phyloP scores from a whole-genome alignment of 805 yeast species.

The Zygoascus bituminiphila region DNA sequence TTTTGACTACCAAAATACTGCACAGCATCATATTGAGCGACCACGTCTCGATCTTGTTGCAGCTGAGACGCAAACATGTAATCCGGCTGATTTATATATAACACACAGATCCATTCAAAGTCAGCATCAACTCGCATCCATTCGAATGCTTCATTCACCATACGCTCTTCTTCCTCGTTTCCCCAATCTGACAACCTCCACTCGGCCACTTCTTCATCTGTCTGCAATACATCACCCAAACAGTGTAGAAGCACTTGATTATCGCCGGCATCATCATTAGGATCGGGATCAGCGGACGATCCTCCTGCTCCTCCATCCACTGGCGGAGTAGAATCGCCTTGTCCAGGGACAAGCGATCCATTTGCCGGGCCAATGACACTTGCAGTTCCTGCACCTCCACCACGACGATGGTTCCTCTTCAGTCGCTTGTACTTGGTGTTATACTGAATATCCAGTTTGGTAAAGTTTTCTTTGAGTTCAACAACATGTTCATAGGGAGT shows the following conservation, averaged over 20 bases:
- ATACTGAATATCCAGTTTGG: constrained; percentile 88
- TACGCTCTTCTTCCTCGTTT: constrained; percentile 57
- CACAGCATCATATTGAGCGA: constrained; percentile 85
- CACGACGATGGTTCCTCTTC: constrained; percentile 45
- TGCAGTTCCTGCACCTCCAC: constrained; percentile 5
- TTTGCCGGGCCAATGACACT: constrained; percentile 19
- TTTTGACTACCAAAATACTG: constrained; percentile 57
- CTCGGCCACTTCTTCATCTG: constrained; percentile 48
- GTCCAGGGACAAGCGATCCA: constrained; percentile 8
- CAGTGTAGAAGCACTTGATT: constrained; percentile 39
- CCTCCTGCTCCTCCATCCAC: constrained; percentile 7
- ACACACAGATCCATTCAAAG: constrained; percentile 88
- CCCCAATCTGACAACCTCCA: constrained; percentile 74
- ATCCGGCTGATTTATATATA: constrained; percentile 80
- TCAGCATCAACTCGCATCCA: constrained; percentile 99
- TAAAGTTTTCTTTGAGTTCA: constrained; percentile 73
- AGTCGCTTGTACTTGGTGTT: constrained; percentile 85
- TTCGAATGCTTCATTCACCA: constrained; percentile 82
- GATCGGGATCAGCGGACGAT: constrained; percentile 15
- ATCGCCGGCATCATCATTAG: constrained; percentile 21
- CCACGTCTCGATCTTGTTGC: constrained; percentile 91
- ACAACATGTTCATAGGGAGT: constrained; percentile 98
- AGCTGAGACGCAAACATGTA: constrained; percentile 91
- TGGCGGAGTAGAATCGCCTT: background rate
- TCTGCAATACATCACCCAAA: constrained; percentile 69